Evolutionary conservation across 805 yeast genomes (phyloP).

Genomic region (Ogataea sp.): DNA sequence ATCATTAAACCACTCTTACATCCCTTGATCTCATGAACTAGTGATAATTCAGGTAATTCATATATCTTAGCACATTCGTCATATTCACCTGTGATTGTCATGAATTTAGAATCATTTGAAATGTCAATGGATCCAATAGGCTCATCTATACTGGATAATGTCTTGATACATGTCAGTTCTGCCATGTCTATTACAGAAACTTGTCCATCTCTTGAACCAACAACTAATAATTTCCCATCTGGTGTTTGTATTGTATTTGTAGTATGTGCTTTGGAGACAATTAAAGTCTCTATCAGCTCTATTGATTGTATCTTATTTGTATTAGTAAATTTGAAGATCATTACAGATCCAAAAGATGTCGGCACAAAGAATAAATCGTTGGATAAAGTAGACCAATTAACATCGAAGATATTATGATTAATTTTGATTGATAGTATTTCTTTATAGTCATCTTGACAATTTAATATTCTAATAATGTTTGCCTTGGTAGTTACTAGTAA

Average conservation of each 20-base stretch:
- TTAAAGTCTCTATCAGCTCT: slow-evolving; percentile 14
- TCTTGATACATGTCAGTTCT: slow-evolving; percentile 24
- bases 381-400: slow-evolving; percentile 28
- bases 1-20: slow-evolving; percentile 8
- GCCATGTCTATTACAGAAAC: slow-evolving; percentile 32
- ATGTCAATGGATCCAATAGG: slow-evolving; percentile 29
- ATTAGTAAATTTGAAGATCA: slow-evolving; percentile 13
- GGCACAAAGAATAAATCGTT: slow-evolving; percentile 26
- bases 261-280: slow-evolving; percentile 30
- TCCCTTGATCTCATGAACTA: slow-evolving; percentile 21
- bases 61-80: slow-evolving; percentile 28
- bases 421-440: slow-evolving; percentile 9
- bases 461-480: slow-evolving; percentile 22
- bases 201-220: slow-evolving; percentile 40
- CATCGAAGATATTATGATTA: slow-evolving; percentile 25
- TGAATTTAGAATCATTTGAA: slow-evolving; percentile 27
- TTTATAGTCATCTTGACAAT: slow-evolving; percentile 23
- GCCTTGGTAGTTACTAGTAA: slow-evolving; percentile 30
- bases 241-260: slow-evolving; percentile 31
- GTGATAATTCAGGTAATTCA: slow-evolving; percentile 18
- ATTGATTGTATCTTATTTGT: not conserved
- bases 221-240: slow-evolving; percentile 29
- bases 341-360: slow-evolving; percentile 30
- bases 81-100: slow-evolving; percentile 34
- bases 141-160: slow-evolving; percentile 32